A percentile compares a stretch with the other conserved stretches of the same genome.
Evolutionary conservation across 345 rosid genomes (phyloP).

Genomic region (Noccaea caerulescens): DNA sequence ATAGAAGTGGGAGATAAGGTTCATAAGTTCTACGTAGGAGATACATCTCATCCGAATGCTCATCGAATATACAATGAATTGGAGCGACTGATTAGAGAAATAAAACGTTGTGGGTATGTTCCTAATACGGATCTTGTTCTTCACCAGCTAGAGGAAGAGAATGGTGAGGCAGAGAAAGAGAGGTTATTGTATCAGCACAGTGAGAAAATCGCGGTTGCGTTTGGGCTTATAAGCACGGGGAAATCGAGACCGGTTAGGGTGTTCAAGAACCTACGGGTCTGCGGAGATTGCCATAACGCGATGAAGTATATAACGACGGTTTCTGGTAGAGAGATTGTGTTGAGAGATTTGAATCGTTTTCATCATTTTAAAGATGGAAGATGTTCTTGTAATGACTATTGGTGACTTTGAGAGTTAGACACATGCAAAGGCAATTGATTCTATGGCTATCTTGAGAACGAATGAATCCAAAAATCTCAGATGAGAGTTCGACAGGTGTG

Average conservation of each 20-base stretch:
- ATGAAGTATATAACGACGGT: conserved; percentile 63
- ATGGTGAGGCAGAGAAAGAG: conserved; percentile 59
- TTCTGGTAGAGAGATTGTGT: conserved; percentile 63
- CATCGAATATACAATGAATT: conserved; percentile 53
- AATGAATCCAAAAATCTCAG: background rate
- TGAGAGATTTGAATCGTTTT: conserved; percentile 76
- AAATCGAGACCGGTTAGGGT: conserved; percentile 63
- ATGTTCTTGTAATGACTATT: conserved; percentile 83
- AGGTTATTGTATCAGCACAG: conserved; percentile 69
- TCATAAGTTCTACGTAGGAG: conserved; percentile 72
- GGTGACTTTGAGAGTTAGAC: conserved; percentile 46
- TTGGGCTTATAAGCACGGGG: conserved; percentile 62
- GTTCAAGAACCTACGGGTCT: conserved; percentile 71
- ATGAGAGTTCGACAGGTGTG: background rate
- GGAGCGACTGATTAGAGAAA: conserved; percentile 49
- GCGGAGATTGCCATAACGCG: conserved; percentile 75
- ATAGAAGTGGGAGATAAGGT: conserved; percentile 65
- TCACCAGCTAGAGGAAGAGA: conserved; percentile 65
- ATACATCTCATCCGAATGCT: conserved; percentile 62
- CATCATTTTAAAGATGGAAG: conserved; percentile 76
- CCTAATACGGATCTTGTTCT: conserved; percentile 72
- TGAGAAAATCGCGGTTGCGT: conserved; percentile 78
- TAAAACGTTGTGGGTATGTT: conserved; percentile 65
- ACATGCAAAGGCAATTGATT: background rate
- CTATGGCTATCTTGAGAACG: conserved; percentile 1